Base-by-base conservation (phyloP, 441 rosid genomes). In the Populus hybrid region DNA sequence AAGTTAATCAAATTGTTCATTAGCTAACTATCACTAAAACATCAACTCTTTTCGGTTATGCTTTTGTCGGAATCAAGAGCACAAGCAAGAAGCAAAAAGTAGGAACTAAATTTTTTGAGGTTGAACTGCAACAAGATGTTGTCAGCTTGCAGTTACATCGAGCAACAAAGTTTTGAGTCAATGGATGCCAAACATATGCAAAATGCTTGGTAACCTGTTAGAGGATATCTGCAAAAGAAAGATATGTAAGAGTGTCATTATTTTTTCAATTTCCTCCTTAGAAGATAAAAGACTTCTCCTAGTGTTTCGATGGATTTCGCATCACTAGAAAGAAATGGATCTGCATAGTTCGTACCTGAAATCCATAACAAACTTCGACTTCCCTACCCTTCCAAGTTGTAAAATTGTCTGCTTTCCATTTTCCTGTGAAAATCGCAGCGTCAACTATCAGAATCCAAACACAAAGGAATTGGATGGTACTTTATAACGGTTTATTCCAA, bases 151-250 rank as follows among this genome's bases (percentile, higher is more conserved):
- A 77, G 74, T 86, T 81, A 93, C 71, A 93, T 73, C 11, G 88
- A 79, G 87, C 99, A 95, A 76, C 99, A 95, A 24, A 93, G 93
- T 86, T 93, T 95, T 9, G 97, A 86, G 85, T 93, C 98, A 20
- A 95, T 89, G 50, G 99, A 91, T 84, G 97, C 94, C 86, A 93
- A 88, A 82, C 99, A 90, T 70, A 92, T 92, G 87, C 92, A 89
- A 83, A 95, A 91, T 68, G 99, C 94, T 81, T 93, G 98, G 83
- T 88, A 95, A 69, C 95, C 98, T 6, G 96, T 89, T 69, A 91
- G 83, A 11, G 98, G 99, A 82, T 90, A 87, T 86, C 98, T 94
- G 94, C 84, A 83, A 18, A 64, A 71, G n/a, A 33, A 76, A n/a
- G 29, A 29, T 14, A 9, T 0, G 53, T 24, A 31, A 42, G 36